Conservation (phyloP, 2,329 filamentous ascomycete species). For the Beauveria asiatica region DNA sequence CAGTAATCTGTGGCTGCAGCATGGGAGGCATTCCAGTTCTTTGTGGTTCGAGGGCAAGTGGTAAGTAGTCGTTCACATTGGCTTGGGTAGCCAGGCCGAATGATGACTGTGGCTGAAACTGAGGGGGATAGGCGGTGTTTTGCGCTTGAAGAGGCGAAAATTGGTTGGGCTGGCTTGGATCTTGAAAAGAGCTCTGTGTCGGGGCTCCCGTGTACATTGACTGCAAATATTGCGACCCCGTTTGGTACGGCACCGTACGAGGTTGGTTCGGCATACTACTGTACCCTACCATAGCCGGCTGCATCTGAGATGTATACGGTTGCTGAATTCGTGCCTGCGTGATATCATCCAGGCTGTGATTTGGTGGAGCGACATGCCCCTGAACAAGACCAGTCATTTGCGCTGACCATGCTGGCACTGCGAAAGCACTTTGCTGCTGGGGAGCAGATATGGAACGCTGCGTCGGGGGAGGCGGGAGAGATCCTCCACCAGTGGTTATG, state of each 20-base stretch:
- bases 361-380: conserved; percentile 57
- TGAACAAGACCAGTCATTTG: conserved; percentile 70
- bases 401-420: conserved; percentile 66
- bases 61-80: conserved; percentile 50
- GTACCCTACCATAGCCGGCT: conserved; percentile 31
- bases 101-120: conserved; percentile 39
- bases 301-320: conserved; percentile 43
- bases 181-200: conserved; percentile 31
- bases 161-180: conserved; percentile 30
- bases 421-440: conserved; percentile 66
- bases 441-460: conserved; percentile 80
- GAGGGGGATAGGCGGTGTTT: conserved; percentile 50
- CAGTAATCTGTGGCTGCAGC: conserved; percentile 41
- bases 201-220: conserved; percentile 41
- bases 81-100: conserved; percentile 34
- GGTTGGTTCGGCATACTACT: conserved; percentile 16
- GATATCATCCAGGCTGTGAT: conserved; percentile 70
- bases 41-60: conserved; percentile 52
- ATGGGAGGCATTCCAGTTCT: conserved; percentile 40
- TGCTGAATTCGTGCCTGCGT: conserved; percentile 58
- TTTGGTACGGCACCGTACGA: conserved; percentile 30
- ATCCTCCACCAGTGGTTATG: conserved; percentile 46
- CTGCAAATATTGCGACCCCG: conserved; percentile 32
- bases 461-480: conserved; percentile 68
- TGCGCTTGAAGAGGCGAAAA: conserved; percentile 45